Percentiles rank a stretch among this genome's conserved stretches.
Conservation (phyloP, 371 early-diverging fungal genomes). For the Vairimorpha ceranae region DNA sequence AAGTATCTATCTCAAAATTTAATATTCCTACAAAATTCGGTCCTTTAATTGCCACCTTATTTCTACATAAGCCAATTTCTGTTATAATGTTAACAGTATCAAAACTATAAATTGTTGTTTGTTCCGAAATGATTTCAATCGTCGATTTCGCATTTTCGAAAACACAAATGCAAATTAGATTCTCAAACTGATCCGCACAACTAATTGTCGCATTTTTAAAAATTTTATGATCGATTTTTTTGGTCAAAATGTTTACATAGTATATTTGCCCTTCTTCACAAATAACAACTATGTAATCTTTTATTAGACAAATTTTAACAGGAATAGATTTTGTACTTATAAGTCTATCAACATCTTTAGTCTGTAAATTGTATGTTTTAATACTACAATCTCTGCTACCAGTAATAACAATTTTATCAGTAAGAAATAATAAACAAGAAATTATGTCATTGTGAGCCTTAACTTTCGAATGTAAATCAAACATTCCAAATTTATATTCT, state of each 20-base stretch:
- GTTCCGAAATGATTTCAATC: conserved; percentile 12
- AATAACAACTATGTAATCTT: conserved; percentile 5
- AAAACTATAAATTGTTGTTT: conserved; percentile 19
- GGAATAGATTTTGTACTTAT: conserved; percentile 12
- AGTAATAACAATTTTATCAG: conserved; percentile 16
- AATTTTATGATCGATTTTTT: not conserved
- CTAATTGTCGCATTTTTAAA: not conserved
- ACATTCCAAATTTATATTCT: conserved; percentile 39
- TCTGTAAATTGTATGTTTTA: conserved; percentile 17
- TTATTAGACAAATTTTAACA: conserved; percentile 6
- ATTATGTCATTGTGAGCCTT: conserved; percentile 20
- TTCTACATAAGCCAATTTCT: not conserved
- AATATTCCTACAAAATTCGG: conserved; percentile 27
- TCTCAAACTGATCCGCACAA: not conserved
- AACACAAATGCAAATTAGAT: not conserved
- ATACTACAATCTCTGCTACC: conserved; percentile 38
- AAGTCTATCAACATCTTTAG: not conserved
- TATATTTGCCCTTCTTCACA: conserved; percentile 21
- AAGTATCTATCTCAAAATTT: conserved; percentile 25
- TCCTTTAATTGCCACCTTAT: conserved; percentile 17
- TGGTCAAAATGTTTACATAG: not conserved
- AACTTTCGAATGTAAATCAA: conserved; percentile 16
- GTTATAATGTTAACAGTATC: conserved; percentile 7
- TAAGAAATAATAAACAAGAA: conserved; percentile 13
- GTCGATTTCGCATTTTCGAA: not conserved